Base-by-base conservation (phyloP, 441 rosid species). In the Daphne laureola region DNA sequence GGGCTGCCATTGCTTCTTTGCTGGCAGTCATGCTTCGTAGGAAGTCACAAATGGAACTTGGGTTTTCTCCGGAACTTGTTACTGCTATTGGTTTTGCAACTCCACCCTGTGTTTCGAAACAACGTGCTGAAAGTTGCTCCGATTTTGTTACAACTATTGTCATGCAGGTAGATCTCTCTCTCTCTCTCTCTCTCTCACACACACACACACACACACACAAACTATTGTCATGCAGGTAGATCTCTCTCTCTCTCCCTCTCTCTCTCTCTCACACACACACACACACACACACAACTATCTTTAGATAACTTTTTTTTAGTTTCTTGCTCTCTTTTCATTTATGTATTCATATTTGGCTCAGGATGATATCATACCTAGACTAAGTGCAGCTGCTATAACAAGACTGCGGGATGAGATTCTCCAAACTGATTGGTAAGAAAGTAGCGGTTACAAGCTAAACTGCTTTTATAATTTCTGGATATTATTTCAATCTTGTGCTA, bases 1-100 rank as follows among this genome's bases (percentile, higher is more conserved):
- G 96, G 27, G 95, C 87, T 13, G 87, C 95, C 52, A 80, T 63
- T 47, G 96, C 92, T 59, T 76, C 90, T 64, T 63, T 89, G 63
- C 69, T 86, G 46, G 92, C 96, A 27, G 78, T 80, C 54, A 83
- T 86, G 95, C 80, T 83, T 35, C 83, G 77, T 51, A 74, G 74
- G 68, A 79, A 71, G 74, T 76, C 86, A 46, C 23, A 49, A 14
- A 51, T 77, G 62, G 86, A 89, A 60, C 72, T 83, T 53, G 96
- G 96, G 21, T 86, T 89, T 59, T 68, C 67, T 69, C 82, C 90
- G 27, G 73, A 81, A 1, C 71, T 75, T 54, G 73, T 89, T 64
- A 70, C 95, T 49, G 90, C 88, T 1, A 75, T 89, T 73, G 92
- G 86, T n/a, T 88, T 70, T 63, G 96, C 91, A 3, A 85, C 94